Evolutionary conservation across 2,329 filamentous ascomycete species (phyloP), one percentile per base, ranked within the genome.

Genomic region (Aspergillus niger): DNA sequence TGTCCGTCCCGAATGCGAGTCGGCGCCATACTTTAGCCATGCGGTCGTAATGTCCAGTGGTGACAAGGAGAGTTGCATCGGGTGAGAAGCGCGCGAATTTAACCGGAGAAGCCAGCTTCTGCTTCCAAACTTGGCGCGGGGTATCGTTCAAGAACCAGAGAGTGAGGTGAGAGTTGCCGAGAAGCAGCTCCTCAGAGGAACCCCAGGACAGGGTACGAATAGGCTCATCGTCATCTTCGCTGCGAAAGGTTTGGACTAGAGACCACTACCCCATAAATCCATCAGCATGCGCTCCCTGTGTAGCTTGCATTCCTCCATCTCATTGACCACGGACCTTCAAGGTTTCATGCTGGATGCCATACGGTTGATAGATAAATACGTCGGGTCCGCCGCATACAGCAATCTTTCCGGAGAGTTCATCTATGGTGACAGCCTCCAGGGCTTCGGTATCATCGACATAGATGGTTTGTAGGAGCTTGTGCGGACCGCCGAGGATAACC

Each of bases 11-110:
- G 72, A 94, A 97, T 8, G 90, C 90, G 24, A 96, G 80, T 56
- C 94, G 86, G 64, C 92, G 87, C 95, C 96, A 99, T 69, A 98
- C 85, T 78, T 99, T 98, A 66, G 96, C 88, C 20, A 98, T 80
- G 55, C 89, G 85, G 75, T 98, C 95, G 72, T 91, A 86, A 53
- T 83, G 81, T 44, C 92, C 90, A 11, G 90, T 85, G 1, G 91
- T 93, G 17, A 92, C 94, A 56, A 98, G 91, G 62, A 96, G 87
- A 20, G 89, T 88, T 11, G 91, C 93, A 74, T 97, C 94, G 64
- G 91, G 91, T 1, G 94, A 97, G 67, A 97, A 87, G 8, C 84
- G 81, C 2, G 92, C 92, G 59, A 89, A 85, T 70, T 90, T 90
- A 39, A 86, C 86, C 0, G 89, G 83, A 70, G 85, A 92, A 2